phyloP scores from a whole-genome alignment of 2,329 filamentous ascomycete species.

The Zymoseptoria tritici region DNA sequence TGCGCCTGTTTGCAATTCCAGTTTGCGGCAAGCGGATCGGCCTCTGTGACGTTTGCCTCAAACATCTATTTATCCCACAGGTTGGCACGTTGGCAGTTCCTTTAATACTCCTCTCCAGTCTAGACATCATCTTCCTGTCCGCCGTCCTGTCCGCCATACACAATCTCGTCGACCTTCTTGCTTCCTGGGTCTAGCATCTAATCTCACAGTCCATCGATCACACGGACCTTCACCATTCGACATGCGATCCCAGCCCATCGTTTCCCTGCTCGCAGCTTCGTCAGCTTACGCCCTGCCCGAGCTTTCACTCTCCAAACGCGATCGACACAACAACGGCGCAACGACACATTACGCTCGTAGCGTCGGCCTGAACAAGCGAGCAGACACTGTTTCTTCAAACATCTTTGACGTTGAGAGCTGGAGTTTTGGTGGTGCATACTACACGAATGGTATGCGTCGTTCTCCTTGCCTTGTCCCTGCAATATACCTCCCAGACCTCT shows the following conservation, averaged over 20 bases:
- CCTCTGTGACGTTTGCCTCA: too few relatives aligned
- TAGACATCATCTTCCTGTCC: background rate
- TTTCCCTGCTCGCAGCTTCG: conserved; percentile 14
- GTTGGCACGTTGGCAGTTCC: too few relatives aligned
- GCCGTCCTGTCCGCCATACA: background rate
- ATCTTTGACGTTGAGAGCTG: conserved; percentile 27
- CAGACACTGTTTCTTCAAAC: conserved; percentile 20
- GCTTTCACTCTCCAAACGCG: conserved; percentile 21
- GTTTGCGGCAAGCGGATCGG: too few relatives aligned
- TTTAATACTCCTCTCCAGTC: background rate
- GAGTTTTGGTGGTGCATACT: conserved; percentile 28
- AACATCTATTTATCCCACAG: background rate
- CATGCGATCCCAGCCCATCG: conserved; percentile 10
- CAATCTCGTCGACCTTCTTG: background rate
- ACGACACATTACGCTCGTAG: conserved; percentile 9
- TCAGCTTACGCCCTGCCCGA: conserved; percentile 19
- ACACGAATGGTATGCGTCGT: conserved; percentile 23
- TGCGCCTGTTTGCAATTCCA: too few relatives aligned
- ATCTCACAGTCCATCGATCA: too few relatives aligned
- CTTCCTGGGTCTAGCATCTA: background rate
- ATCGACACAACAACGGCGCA: conserved; percentile 16
- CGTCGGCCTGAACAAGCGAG: conserved; percentile 8
- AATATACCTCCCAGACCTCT: background rate
- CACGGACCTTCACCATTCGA: background rate
- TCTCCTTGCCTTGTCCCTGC: background rate